A percentile compares a stretch with the other conserved stretches of the same genome.
Evolutionary conservation across 2,329 filamentous ascomycete genomes (phyloP).

Genomic region (Chrysosporium queenslandicum): DNA sequence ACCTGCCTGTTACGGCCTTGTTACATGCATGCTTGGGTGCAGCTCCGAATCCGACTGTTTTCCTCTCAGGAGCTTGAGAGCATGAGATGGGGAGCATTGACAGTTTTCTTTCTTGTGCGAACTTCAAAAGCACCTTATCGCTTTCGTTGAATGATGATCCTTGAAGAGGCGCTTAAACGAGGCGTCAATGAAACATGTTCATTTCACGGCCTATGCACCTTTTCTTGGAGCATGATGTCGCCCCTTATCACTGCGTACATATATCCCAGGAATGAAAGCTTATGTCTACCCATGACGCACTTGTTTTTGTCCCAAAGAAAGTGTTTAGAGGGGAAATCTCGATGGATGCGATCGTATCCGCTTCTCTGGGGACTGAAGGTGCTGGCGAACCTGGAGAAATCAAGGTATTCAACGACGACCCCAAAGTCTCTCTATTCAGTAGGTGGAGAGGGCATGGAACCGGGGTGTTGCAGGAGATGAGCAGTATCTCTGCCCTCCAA

Average conservation of each 20-base stretch:
- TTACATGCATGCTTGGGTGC: too few relatives aligned
- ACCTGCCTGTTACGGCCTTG: too few relatives aligned
- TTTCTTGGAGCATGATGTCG: too few relatives aligned
- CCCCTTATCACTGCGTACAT: too few relatives aligned
- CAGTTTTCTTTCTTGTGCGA: background rate
- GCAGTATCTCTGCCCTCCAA: background rate
- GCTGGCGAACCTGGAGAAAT: background rate
- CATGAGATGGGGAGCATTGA: background rate
- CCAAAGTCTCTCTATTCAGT: background rate
- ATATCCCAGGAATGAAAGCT: too few relatives aligned
- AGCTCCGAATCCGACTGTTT: too few relatives aligned
- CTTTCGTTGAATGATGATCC: background rate
- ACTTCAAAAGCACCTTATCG: background rate
- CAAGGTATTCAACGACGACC: background rate
- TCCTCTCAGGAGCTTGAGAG: too few relatives aligned
- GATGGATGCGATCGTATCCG: too few relatives aligned
- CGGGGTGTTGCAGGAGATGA: background rate
- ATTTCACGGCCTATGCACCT: background rate
- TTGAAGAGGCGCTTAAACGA: background rate
- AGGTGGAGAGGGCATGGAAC: slow-evolving; percentile 1
- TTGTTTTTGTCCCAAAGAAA: too few relatives aligned
- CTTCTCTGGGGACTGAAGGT: too few relatives aligned
- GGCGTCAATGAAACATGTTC: background rate
- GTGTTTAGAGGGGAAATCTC: too few relatives aligned
- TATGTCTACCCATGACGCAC: too few relatives aligned